phyloP scores from a whole-genome alignment of 2,329 filamentous ascomycete species.

The Aspergillus sclerotialis region DNA sequence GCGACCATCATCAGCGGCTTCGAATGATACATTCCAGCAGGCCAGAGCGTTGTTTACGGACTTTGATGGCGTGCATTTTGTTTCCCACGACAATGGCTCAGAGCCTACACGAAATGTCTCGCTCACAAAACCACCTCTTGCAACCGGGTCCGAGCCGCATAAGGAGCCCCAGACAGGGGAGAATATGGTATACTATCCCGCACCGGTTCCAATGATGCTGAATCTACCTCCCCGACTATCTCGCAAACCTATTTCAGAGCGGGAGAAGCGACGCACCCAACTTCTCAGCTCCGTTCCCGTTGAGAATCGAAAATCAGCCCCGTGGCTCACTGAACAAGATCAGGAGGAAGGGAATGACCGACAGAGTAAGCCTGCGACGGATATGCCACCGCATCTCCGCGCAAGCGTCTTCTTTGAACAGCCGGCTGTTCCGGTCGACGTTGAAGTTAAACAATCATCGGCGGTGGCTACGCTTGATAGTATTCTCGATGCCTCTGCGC shows the following conservation, averaged over 20 bases:
- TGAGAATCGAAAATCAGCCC: slow-evolving; percentile 47
- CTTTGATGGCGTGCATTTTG: slow-evolving; percentile 45
- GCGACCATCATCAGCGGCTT: slow-evolving; percentile 34
- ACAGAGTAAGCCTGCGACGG: slow-evolving; percentile 37
- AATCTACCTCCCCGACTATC: slow-evolving; percentile 87
- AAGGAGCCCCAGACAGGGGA: slow-evolving; percentile 52
- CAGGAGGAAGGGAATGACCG: slow-evolving; percentile 11
- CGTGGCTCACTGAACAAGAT: slow-evolving; percentile 32
- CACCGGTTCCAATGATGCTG: slow-evolving; percentile 86
- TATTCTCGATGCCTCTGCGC: slow-evolving; percentile 82
- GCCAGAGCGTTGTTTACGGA: slow-evolving; percentile 39
- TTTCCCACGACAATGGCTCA: slow-evolving; percentile 19
- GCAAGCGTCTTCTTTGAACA: slow-evolving; percentile 88
- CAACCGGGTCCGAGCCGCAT: slow-evolving; percentile 30
- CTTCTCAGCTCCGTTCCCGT: slow-evolving; percentile 58
- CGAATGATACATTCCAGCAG: slow-evolving; percentile 41
- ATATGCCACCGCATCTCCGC: slow-evolving; percentile 71
- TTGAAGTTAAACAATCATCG: slow-evolving; percentile 63
- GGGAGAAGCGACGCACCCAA: slow-evolving; percentile 67
- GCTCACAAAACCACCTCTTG: slow-evolving; percentile 33
- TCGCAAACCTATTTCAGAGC: slow-evolving; percentile 57
- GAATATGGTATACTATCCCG: slow-evolving; percentile 90
- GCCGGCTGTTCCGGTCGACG: slow-evolving; percentile 50
- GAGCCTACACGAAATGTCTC: slow-evolving; percentile 27
- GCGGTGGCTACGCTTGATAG: slow-evolving; percentile 83